Conservation (phyloP, 306 rosid species). For the Quercus rubra region DNA sequence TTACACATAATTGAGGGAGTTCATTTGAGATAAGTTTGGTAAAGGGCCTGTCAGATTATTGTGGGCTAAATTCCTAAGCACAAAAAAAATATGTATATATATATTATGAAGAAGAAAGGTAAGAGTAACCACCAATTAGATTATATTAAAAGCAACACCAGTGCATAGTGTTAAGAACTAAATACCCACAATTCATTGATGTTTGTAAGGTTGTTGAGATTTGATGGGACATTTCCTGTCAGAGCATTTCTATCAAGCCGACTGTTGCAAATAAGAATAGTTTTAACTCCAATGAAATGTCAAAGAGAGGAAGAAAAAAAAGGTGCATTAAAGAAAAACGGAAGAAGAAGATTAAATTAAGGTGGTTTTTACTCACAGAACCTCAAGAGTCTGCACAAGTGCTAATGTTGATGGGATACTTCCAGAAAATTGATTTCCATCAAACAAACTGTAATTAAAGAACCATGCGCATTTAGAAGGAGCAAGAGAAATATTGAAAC, state of each 20-base stretch:
- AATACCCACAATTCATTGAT: conserved; percentile 74
- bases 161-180: neutral
- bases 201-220: conserved; percentile 60
- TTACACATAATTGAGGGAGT: conserved; percentile 70
- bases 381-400: conserved; percentile 77
- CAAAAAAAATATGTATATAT: neutral
- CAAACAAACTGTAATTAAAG: conserved; percentile 58
- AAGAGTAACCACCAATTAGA: neutral
- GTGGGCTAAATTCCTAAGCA: conserved; percentile 69
- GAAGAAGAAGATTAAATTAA: neutral
- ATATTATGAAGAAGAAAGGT: neutral
- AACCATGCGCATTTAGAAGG: conserved; percentile 10
- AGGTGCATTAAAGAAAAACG: neutral
- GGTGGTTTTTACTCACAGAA: conserved; percentile 75
- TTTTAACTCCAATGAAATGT: conserved; percentile 4
- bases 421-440: conserved; percentile 68
- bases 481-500: neutral
- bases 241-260: conserved; percentile 90
- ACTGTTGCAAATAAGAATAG: conserved; percentile 44
- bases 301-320: conserved; percentile 8
- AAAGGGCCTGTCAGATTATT: conserved; percentile 61
- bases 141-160: neutral
- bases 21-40: conserved; percentile 71
- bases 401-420: conserved; percentile 66
- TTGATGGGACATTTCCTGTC: conserved; percentile 59